phyloP scores from a whole-genome alignment of 2,329 filamentous ascomycete genomes.

The Lachnellula occidentalis region DNA sequence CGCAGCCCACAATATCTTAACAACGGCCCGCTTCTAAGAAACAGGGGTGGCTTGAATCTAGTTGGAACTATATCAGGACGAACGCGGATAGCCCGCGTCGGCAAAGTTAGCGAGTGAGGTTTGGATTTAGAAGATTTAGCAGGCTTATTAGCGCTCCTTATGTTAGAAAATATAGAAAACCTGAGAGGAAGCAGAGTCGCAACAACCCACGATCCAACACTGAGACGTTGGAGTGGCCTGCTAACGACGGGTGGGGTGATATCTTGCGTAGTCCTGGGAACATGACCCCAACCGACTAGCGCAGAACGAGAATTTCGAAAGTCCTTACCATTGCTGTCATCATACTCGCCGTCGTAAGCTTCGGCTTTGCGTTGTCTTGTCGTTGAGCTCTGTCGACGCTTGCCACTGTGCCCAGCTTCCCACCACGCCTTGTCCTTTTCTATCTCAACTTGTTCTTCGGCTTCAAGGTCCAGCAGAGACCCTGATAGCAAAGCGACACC shows the following conservation, averaged over 20 bases:
- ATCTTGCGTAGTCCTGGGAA: not conserved
- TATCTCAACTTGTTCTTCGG: conserved; percentile 29
- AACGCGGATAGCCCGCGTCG: conserved; percentile 33
- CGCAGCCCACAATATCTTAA: conserved; percentile 84
- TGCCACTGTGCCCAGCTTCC: conserved; percentile 53
- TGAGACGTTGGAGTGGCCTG: too few species aligned
- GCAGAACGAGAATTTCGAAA: conserved; percentile 12
- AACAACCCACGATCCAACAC: not conserved
- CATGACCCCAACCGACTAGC: conserved; percentile 14
- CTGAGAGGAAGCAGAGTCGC: not conserved
- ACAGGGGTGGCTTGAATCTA: conserved; percentile 76
- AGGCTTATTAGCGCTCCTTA: not conserved
- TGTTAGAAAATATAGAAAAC: not conserved
- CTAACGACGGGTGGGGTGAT: too few species aligned
- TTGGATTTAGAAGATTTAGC: conserved; percentile 5
- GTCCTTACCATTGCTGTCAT: conserved; percentile 52
- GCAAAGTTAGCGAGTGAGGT: conserved; percentile 31
- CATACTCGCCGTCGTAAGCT: conserved; percentile 62
- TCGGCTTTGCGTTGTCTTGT: conserved; percentile 45
- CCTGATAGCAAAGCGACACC: conserved; percentile 56
- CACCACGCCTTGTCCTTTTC: conserved; percentile 67
- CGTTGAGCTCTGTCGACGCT: conserved; percentile 34
- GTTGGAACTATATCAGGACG: conserved; percentile 43
- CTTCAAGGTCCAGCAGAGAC: conserved; percentile 54
- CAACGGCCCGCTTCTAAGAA: conserved; percentile 84